phyloP scores from a whole-genome alignment of 2,329 filamentous ascomycete genomes.

The Neofusicoccum cordaticola region DNA sequence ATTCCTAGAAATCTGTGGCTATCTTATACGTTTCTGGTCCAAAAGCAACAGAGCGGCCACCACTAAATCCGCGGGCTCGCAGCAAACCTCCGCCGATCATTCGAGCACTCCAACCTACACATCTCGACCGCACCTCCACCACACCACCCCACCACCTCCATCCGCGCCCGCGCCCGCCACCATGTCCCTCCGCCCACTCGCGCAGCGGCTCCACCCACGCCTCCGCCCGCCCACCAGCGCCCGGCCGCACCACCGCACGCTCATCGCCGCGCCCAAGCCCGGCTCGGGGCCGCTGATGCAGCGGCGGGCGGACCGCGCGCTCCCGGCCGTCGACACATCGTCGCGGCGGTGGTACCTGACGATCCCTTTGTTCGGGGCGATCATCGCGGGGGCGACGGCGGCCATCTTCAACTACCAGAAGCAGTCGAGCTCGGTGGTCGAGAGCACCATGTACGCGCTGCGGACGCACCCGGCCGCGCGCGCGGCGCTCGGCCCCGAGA shows the following conservation, averaged over 20 bases:
- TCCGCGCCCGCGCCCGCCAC: neutral
- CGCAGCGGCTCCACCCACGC: neutral
- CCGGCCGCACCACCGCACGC: conserved; percentile 12
- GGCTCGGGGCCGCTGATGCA: conserved; percentile 17
- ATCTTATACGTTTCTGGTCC: neutral
- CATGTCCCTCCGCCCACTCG: neutral
- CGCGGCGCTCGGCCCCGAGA: conserved; percentile 72
- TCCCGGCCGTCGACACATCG: conserved; percentile 4
- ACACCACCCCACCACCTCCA: neutral
- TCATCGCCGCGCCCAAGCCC: conserved; percentile 18
- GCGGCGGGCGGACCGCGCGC: conserved; percentile 19
- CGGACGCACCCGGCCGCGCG: conserved; percentile 75
- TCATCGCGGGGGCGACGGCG: conserved; percentile 68
- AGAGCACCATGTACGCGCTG: conserved; percentile 85
- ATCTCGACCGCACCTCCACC: neutral
- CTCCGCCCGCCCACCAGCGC: neutral
- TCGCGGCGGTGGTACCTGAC: conserved; percentile 41
- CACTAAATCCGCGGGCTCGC: neutral
- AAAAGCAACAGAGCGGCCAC: neutral
- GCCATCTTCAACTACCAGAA: conserved; percentile 99
- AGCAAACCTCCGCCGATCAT: conserved; percentile 10
- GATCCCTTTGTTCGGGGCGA: conserved; percentile 73
- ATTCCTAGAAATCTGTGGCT: too few species aligned
- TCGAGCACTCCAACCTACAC: neutral
- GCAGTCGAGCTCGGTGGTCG: conserved; percentile 75